phyloP scores from a whole-genome alignment of 345 rosid species.

The Syzygium grande region DNA sequence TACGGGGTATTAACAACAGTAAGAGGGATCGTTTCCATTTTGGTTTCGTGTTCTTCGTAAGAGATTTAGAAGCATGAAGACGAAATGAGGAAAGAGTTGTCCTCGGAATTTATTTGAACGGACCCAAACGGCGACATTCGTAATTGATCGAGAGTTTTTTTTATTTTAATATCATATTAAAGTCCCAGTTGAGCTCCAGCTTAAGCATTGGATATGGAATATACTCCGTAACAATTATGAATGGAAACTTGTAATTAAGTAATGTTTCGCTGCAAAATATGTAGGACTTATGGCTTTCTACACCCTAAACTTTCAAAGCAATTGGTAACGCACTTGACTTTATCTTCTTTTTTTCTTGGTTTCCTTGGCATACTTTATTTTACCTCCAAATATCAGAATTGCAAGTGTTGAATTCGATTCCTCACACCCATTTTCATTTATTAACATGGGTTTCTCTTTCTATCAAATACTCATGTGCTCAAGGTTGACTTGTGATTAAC shows the following conservation, averaged over 20 bases:
- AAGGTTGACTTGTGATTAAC: not conserved
- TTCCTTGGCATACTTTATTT: not conserved
- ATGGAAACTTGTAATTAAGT: not conserved
- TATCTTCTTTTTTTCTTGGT: accelerated
- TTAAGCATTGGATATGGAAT: not conserved
- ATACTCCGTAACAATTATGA: too few species aligned
- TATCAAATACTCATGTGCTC: not conserved
- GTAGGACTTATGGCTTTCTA: not conserved
- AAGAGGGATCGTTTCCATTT: not conserved
- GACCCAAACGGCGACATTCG: accelerated
- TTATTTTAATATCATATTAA: not conserved
- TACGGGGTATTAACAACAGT: not conserved
- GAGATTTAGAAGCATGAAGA: not conserved
- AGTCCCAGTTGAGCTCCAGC: not conserved
- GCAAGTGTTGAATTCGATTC: not conserved
- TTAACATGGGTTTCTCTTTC: not conserved
- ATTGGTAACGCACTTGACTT: not conserved
- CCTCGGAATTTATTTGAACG: not conserved
- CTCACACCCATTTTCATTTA: not conserved
- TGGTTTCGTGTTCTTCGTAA: not conserved
- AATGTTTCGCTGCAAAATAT: not conserved
- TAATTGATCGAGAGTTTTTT: not conserved
- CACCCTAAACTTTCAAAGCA: not conserved
- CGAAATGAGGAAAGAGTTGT: not conserved
- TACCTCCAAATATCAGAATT: not conserved